Base-by-base conservation (phyloP, 208 protist species). In the Leishmania lainsoni region DNA sequence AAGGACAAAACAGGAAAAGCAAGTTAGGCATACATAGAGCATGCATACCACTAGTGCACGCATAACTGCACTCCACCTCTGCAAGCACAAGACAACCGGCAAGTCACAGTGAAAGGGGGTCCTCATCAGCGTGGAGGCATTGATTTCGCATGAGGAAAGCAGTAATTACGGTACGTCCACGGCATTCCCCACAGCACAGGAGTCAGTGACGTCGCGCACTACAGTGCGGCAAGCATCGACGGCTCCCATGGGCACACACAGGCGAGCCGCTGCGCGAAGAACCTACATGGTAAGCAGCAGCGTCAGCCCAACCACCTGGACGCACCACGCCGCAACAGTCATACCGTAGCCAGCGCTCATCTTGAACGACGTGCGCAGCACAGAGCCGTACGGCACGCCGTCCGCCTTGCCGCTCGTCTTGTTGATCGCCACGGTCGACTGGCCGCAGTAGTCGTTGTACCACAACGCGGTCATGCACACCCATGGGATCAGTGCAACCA, bases 391-490 rank as follows among this genome's bases (percentile, higher is more conserved):
- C 61, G 83, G 84, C 70, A 90, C 81, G 17, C 72, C 70, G 78
- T 82, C 58, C 73, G 63, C 70, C 70, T 86, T 80, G 79, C 77
- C 83, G 6, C 52, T 74, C 16, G 48, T 69, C 54, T 1, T 17
- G 75, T 86, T 68, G 52, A 78, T 17, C 65, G 10, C 69, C 42
- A 70, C 69, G 39, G 58, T 58, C 10, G 29, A 70, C 51, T 20
- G 56, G 61, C 84, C 78, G 86, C 86, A 92, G 74, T 82, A 87
- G 77, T 76, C 80, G 35, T 79, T 32, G 76, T 84, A 65, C 82
- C 84, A 84, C 72, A 93, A 73, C n/a, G 73, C 83, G 2, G 87
- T 91, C 87, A 91, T 93, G 83, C 83, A 82, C 49, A 82, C 83
- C 90, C 88, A 92, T 51, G 90, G 88, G 54, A 91, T 86, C 69